Base-by-base conservation (phyloP, 345 rosid genomes). In the Syzygium aqueum region DNA sequence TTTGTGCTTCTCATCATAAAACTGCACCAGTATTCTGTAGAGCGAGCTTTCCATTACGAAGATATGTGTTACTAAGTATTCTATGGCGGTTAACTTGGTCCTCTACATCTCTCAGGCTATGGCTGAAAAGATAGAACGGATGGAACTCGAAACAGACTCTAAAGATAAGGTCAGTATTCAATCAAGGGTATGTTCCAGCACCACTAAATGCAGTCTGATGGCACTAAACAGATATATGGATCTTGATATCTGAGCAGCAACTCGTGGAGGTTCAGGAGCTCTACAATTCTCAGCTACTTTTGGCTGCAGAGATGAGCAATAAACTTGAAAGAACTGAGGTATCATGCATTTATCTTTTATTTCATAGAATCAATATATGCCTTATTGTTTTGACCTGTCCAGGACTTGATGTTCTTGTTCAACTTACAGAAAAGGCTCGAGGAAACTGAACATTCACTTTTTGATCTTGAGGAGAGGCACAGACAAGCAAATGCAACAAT, bases 101-200 rank as follows among this genome's bases (percentile, higher is more conserved):
- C 37, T 77, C 43, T 89, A n/a, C 63, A 37, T 85, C 13, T 86
- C 85, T 84, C 92, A 97, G 99, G 98, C 96, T 87, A 97, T 97
- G 99, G 92, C 97, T 88, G 99, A 96, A 92, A 97, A 95, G 92
- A 95, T 97, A 86, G 99, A 97, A 92, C 95, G 91, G 89, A 94
- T 97, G 96, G 99, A 95, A 92, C 95, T 91, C 89, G 91, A 92
- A 11, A 92, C 97, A 85, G 98, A 95, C 86, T 94, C 98, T 51
- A 97, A 96, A 92, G 97, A 95, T 86, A 96, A 95, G 93, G 98
- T 95, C 86, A 21, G 80, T 56, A 85, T 86, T 86, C 78, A 49
- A 28, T 19, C 25, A 13, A 77, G 25, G 22, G 33, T 53, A 40
- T 73, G 82, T 73, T 37, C 27, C 82, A 19, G 49, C 80, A 73